Evolutionary conservation across 2,329 filamentous ascomycete genomes (phyloP).

Genomic region (Clarireedia sp.): DNA sequence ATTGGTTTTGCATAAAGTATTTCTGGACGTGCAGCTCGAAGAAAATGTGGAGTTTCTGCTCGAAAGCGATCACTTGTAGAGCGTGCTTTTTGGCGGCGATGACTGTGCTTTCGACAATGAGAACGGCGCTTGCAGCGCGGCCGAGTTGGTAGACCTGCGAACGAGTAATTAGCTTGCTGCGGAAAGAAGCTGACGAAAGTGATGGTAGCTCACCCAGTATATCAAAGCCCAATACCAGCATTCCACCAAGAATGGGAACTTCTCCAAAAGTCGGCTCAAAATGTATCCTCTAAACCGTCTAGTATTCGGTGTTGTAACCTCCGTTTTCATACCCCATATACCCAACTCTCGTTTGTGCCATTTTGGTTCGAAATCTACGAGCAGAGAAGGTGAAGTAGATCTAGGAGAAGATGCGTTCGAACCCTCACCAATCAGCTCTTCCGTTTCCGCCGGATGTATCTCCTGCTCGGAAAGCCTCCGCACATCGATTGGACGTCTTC

Average conservation of each 20-base stretch:
- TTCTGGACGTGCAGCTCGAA: slow-evolving; percentile 55
- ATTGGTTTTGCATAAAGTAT: slow-evolving; percentile 45
- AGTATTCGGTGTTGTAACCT: slow-evolving; percentile 54
- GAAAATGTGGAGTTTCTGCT: slow-evolving; percentile 57
- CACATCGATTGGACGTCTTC: slow-evolving; percentile 11
- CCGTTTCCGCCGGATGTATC: slow-evolving; percentile 5
- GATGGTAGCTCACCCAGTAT: slow-evolving; percentile 55
- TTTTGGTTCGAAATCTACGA: slow-evolving; percentile 34
- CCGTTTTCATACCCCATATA: slow-evolving; percentile 37
- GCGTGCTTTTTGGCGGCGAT: slow-evolving; percentile 60
- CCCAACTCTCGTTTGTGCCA: slow-evolving; percentile 44
- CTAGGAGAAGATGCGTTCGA: slow-evolving; percentile 6
- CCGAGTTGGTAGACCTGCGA: slow-evolving; percentile 64
- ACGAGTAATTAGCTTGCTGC: background rate
- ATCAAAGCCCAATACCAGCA: slow-evolving; percentile 72
- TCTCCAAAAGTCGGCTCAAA: slow-evolving; percentile 55
- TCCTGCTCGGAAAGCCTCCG: no score
- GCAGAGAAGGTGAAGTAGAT: slow-evolving; percentile 32
- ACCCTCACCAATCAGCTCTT: background rate
- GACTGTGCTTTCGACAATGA: slow-evolving; percentile 53
- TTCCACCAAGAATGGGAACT: slow-evolving; percentile 65
- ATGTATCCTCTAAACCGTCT: slow-evolving; percentile 49
- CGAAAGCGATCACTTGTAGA: slow-evolving; percentile 58
- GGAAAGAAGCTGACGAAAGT: background rate
- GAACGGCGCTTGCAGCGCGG: slow-evolving; percentile 63